Percentiles rank a stretch among this genome's conserved stretches.
Conservation (phyloP, 2,329 filamentous ascomycete genomes). For the Exophiala bonariae region DNA sequence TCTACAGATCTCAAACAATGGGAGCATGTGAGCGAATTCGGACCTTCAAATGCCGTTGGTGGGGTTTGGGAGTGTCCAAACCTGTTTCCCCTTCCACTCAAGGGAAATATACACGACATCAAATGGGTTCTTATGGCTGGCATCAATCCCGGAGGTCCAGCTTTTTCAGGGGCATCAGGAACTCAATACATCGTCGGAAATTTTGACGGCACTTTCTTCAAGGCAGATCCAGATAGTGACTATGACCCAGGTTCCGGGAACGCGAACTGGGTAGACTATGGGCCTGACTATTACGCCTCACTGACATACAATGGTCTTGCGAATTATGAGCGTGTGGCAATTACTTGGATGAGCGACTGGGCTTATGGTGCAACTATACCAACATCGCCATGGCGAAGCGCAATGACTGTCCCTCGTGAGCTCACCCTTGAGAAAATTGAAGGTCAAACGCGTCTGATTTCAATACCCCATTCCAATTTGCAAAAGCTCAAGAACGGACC, state of each 20-base stretch:
- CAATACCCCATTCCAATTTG: no score
- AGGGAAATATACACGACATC: conserved; percentile 16
- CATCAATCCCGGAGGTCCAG: conserved; percentile 33
- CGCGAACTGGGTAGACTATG: conserved; percentile 35
- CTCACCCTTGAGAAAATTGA: conserved; percentile 23
- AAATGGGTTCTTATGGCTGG: conserved; percentile 32
- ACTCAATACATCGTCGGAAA: conserved; percentile 34
- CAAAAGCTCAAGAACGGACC: no score
- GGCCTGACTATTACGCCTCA: conserved; percentile 34
- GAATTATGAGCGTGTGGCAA: conserved; percentile 18
- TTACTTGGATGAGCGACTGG: conserved; percentile 36
- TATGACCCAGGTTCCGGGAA: no score
- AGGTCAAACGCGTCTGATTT: conserved; percentile 12
- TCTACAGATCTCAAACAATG: conserved; percentile 32
- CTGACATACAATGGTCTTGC: conserved; percentile 29
- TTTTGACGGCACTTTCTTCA: conserved; percentile 31
- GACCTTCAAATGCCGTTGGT: conserved; percentile 30
- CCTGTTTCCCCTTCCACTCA: conserved; percentile 28
- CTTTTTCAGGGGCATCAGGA: conserved; percentile 30
- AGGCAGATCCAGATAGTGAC: conserved; percentile 18
- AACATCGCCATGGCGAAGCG: conserved; percentile 31
- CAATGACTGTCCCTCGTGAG: conserved; percentile 29
- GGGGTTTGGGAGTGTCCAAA: conserved; percentile 35
- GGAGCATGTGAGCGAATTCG: conserved; percentile 29
- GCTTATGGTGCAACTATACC: conserved; percentile 30